Base-by-base conservation (phyloP, 768 basidiomycete genomes). In the Rhodosporidiobolus odoratus region DNA sequence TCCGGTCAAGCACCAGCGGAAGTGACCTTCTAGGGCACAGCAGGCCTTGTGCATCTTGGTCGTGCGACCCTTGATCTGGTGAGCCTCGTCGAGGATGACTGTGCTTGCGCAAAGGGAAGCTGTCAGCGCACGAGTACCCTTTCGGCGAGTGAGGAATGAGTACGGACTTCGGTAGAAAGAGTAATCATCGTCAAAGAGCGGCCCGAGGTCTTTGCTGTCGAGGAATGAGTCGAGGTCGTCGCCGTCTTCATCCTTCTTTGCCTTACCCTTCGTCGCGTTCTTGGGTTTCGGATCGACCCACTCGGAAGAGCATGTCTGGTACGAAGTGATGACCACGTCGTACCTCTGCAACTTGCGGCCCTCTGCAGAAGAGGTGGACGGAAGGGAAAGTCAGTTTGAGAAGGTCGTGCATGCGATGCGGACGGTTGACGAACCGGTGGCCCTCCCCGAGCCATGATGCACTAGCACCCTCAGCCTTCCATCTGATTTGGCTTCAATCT, bases 11-110 rank as follows among this genome's bases (percentile, higher is more conserved):
- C 88, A 90, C 93, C 93, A 96, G 62, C 90, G 83, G 79, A 84
- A 92, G 76, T 89, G 90, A 21, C 85, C 84, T 57, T 87, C 79
- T n/a, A 95, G 82, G 10, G 83, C 88, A 69, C 86, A 89, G 69
- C 91, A 91, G 0, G 90, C 92, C 45, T 87, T 76, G 9, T 65
- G 53, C 50, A 25, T 54, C 77, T 91, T 89, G 1, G 83, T 90
- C 43, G 83, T 87, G 59, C 86, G 83, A 76, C 93, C 92, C 83
- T 94, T 95, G 82, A 96, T 95, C 75, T 89, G 90, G 78, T 96
- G 93, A 0, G 93, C 93, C 77, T 96, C 92, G 77, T 96, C 93
- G 90, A 67, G 37, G 50, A 60, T 72, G 47, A 65, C 61, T 65
- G 43, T 23, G n/a, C n/a, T n/a, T n/a, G n/a, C n/a, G n/a, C n/a